Evolutionary conservation across 2,329 filamentous ascomycete species (phyloP), one percentile per base, ranked within the genome.

Genomic region (Sporothrix pallida): DNA sequence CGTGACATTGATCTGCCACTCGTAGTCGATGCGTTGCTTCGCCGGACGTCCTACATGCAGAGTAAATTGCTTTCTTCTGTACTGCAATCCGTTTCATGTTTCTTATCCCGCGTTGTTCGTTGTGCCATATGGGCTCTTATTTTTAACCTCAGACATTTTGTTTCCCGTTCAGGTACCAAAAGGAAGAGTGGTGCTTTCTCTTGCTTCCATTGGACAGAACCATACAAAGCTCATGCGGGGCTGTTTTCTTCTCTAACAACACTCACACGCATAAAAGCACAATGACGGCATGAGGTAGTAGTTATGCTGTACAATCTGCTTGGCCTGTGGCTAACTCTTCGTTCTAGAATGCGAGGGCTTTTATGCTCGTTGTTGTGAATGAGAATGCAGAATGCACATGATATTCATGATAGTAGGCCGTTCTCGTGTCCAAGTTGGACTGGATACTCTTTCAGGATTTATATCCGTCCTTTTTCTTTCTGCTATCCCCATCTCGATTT

Each of bases 241-340:
- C 42, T 20, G 5, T 42, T 37, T 37, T 37, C 4, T 37, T 37
- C 5, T 42, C 17, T 44, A 12, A 12, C 60, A 63, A 3, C 26
- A 20, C 15, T 20, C n/a, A 20, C 20, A 48, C 31, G 31, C 10
- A 63, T 20, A 23, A 17, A 70, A 46, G 68, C 68, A 70, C 68
- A 58, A 70, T 70, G 68, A 70, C 68, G 68, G 52, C 68, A 70
- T 70, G 13, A 12, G 15, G 13, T 54, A 31, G 63, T 44, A 46
- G n/a, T 63, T 44, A 44, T 44, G 60, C 31, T 63, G 17, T 63
- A 20, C 37, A 37, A 20, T 26, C 15, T 8, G 12, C 10, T 20
- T 17, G 37, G 15, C 44, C 8, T 13, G 23, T 65, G n/a, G 37
- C 37, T 31, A 8, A 31, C 37, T 46, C n/a, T 10, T 15, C 1